phyloP scores from a whole-genome alignment of 306 rosid species.

The Ceratonia siliqua region DNA sequence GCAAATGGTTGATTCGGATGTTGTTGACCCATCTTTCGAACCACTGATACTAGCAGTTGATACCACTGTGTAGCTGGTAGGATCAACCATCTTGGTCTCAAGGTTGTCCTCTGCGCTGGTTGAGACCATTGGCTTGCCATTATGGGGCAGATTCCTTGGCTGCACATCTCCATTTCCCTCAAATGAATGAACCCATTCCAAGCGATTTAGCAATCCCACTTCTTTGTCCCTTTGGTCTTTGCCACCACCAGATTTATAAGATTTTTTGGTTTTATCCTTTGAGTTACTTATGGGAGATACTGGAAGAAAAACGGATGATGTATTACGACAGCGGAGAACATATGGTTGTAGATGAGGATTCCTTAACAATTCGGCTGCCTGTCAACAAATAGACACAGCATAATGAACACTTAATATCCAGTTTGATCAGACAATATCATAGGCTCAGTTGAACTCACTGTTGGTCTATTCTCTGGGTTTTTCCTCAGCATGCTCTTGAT shows the following conservation, averaged over 20 bases:
- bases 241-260: constrained; percentile 44
- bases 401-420: constrained; percentile 26
- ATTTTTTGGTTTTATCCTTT: constrained; percentile 60
- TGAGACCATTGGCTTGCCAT: constrained; percentile 36
- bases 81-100: constrained; percentile 74
- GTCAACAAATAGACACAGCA: constrained; percentile 30
- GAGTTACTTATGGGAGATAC: constrained; percentile 47
- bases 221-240: constrained; percentile 57
- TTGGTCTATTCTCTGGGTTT: constrained; percentile 92
- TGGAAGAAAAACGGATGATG: constrained; percentile 71
- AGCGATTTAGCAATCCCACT: constrained; percentile 32
- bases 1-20: constrained; percentile 59
- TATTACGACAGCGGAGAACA: constrained; percentile 70
- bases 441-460: constrained; percentile 59
- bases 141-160: constrained; percentile 37
- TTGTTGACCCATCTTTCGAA: constrained; percentile 61
- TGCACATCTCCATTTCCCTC: constrained; percentile 42
- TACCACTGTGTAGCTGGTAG: constrained; percentile 52
- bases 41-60: constrained; percentile 54
- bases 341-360: constrained; percentile 79
- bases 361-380: constrained; percentile 88
- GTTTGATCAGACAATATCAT: constrained; percentile 8
- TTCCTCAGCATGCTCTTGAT: constrained; percentile 93
- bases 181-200: constrained; percentile 53
- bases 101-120: constrained; percentile 63